Evolutionary conservation across 345 rosid species (phyloP).

Genomic region (Rhodamnia rubescens): DNA sequence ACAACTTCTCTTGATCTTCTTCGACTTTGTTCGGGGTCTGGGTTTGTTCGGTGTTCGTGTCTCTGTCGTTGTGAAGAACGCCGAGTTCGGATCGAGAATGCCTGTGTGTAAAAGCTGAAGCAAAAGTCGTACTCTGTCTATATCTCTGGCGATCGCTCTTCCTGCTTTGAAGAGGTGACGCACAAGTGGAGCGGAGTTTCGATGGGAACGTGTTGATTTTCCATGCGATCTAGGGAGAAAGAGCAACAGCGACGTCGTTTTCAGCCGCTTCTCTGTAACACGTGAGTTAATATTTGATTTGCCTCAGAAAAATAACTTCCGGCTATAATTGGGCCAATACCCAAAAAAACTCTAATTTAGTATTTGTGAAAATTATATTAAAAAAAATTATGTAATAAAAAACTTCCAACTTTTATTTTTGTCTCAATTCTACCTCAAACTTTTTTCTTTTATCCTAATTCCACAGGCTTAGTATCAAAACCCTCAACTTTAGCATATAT

Average conservation of each 20-base stretch:
- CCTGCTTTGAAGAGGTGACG: neutral
- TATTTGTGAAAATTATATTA: too few relatives aligned
- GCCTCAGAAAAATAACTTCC: neutral
- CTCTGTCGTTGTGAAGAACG: neutral
- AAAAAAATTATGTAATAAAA: too few relatives aligned
- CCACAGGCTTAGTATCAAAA: too few relatives aligned
- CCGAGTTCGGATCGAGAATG: slow-evolving; percentile 8
- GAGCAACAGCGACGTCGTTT: neutral
- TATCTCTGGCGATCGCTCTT: neutral
- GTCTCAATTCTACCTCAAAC: too few relatives aligned
- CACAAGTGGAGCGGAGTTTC: neutral
- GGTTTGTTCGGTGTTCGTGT: neutral
- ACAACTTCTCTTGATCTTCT: neutral
- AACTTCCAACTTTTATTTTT: too few relatives aligned
- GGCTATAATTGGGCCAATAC: too few relatives aligned
- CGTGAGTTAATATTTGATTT: neutral
- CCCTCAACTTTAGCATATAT: too few relatives aligned
- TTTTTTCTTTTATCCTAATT: too few relatives aligned
- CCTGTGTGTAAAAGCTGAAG: neutral
- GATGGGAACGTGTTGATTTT: neutral
- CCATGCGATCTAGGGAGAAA: neutral
- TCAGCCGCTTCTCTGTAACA: neutral
- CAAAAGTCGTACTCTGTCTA: neutral
- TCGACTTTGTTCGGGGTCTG: neutral
- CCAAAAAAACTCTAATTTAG: too few relatives aligned